Evolutionary conservation across 495 filamentous ascomycete genomes (phyloP).

Genomic region (Xylaria cubensis): DNA sequence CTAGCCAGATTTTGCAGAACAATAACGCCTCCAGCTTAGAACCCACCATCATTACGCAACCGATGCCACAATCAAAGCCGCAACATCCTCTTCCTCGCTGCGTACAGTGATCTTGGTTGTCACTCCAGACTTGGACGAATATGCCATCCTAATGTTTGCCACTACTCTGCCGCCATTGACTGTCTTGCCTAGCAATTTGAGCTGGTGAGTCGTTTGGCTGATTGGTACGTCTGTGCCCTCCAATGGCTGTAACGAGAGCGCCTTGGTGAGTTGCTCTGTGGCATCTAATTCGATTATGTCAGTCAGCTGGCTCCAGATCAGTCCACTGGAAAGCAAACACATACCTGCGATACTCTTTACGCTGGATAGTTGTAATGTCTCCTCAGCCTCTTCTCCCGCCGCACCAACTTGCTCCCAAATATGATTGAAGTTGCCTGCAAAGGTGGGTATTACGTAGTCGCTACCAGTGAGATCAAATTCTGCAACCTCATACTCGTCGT

Average conservation of each 20-base stretch:
- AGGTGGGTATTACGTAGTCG: constrained; percentile 92
- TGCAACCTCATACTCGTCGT: constrained; percentile 96
- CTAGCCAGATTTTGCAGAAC: constrained; percentile 41
- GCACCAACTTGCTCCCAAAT: constrained; percentile 96
- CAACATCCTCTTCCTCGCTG: constrained; percentile 91
- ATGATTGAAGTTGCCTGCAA: constrained; percentile 93
- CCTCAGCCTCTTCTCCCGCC: constrained; percentile 84
- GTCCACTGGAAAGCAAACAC: constrained; percentile 39
- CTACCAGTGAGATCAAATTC: constrained; percentile 90
- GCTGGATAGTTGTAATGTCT: constrained; percentile 88
- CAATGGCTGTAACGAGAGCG: constrained; percentile 88
- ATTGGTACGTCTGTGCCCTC: constrained; percentile 91
- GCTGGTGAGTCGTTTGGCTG: constrained; percentile 86
- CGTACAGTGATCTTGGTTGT: constrained; percentile 92
- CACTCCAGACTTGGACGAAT: constrained; percentile 86
- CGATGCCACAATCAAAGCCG: constrained; percentile 80
- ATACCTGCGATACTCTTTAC: constrained; percentile 92
- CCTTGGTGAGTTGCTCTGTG: constrained; percentile 85
- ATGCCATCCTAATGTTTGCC: constrained; percentile 90
- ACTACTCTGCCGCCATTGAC: constrained; percentile 89
- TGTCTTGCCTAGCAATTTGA: constrained; percentile 96
- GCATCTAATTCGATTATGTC: constrained; percentile 73
- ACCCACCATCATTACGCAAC: constrained; percentile 68
- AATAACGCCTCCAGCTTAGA: constrained; percentile 37
- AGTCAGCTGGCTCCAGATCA: constrained; percentile 35